Evolutionary conservation across 108 stramenopile genomes (phyloP).

Genomic region (Cyclotella choctawhatcheeana): DNA sequence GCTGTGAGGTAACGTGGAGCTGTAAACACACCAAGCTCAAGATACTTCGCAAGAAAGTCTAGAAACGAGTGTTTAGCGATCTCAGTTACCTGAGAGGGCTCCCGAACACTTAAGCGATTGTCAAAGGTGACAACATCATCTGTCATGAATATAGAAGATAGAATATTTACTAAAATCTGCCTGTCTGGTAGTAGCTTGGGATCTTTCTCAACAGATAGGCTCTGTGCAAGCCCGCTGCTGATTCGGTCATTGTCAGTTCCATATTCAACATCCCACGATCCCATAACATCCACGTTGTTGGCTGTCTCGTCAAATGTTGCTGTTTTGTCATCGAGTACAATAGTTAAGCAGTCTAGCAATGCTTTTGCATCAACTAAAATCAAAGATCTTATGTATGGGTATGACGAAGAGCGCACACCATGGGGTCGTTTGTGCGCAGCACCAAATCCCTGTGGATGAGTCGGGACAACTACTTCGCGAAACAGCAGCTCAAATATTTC

Average conservation of each 20-base stretch:
- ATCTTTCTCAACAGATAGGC: conserved; percentile 9
- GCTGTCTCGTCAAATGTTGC: conserved; percentile 43
- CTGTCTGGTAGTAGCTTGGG: conserved; percentile 52
- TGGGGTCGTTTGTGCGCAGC: conserved; percentile 12
- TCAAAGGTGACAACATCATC: conserved; percentile 24
- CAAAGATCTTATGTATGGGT: conserved; percentile 78
- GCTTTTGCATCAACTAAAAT: conserved; percentile 77
- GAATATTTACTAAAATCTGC: conserved; percentile 61
- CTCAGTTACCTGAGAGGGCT: conserved; percentile 24
- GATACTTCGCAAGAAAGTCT: conserved; percentile 85
- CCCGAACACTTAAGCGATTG: conserved; percentile 25
- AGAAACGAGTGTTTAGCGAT: conserved; percentile 62
- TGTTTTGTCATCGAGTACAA: conserved; percentile 77
- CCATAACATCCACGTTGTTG: conserved; percentile 40
- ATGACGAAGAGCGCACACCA: conserved; percentile 56
- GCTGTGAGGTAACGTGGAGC: conserved; percentile 62
- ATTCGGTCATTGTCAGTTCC: conserved; percentile 18
- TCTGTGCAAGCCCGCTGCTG: not conserved
- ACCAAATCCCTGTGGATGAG: conserved; percentile 6
- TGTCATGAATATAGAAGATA: conserved; percentile 69
- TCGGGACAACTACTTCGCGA: conserved; percentile 38
- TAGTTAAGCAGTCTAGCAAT: conserved; percentile 71
- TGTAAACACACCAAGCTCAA: conserved; percentile 65
- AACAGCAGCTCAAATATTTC: conserved; percentile 66
- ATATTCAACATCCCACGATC: conserved; percentile 62